Evolutionary conservation across 2,329 filamentous ascomycete genomes (phyloP).

Genomic region (Sclerotinia nivalis): DNA sequence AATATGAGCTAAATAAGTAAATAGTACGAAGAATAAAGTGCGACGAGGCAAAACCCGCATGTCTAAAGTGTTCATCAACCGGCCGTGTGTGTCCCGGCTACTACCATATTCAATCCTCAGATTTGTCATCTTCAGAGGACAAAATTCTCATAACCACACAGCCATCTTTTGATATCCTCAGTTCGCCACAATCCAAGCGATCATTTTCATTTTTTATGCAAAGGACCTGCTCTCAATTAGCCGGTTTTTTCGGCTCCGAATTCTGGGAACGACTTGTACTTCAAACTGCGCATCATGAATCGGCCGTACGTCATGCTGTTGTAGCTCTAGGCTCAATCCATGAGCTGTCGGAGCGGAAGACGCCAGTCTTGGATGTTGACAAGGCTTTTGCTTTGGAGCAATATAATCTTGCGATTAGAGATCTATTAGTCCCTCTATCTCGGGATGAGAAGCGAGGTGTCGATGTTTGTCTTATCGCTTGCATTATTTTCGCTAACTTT

Average conservation of each 20-base stretch:
- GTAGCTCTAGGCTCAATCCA: constrained; percentile 34
- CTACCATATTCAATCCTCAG: constrained; percentile 23
- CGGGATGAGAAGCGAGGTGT: constrained; percentile 18
- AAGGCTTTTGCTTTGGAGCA: constrained; percentile 30
- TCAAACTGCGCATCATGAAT: constrained; percentile 56
- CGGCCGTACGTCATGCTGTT: constrained; percentile 31
- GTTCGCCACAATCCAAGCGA: constrained; percentile 19
- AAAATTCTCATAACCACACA: neutral
- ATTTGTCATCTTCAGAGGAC: neutral
- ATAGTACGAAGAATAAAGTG: constrained; percentile 34
- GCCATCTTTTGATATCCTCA: constrained; percentile 25
- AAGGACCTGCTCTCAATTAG: constrained; percentile 60
- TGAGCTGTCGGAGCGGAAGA: constrained; percentile 25
- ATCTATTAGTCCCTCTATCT: constrained; percentile 24
- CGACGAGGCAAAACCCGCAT: constrained; percentile 33
- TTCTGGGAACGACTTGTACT: constrained; percentile 65
- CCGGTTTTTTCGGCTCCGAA: constrained; percentile 62
- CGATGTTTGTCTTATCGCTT: constrained; percentile 31
- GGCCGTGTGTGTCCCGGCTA: constrained; percentile 35
- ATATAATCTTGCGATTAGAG: constrained; percentile 30
- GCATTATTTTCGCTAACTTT: constrained; percentile 31
- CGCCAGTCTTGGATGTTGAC: neutral
- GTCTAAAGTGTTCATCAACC: constrained; percentile 31
- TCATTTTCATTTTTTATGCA: constrained; percentile 62
- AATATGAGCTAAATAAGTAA: neutral